phyloP scores from a whole-genome alignment of 805 yeast genomes.

The Candida multigemmis region DNA sequence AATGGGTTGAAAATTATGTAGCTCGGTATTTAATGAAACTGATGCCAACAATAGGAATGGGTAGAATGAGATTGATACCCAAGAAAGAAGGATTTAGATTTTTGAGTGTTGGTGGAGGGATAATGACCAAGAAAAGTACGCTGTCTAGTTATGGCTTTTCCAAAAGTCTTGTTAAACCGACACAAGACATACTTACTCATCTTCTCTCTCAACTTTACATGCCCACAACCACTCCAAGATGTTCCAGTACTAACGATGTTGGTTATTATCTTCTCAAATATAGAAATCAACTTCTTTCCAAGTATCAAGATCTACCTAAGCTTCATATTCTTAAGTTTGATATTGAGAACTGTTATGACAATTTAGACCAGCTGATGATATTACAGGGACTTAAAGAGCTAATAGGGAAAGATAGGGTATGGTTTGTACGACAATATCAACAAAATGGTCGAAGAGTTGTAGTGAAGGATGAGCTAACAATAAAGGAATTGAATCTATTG shows the following conservation, averaged over 20 bases:
- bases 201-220: too few relatives aligned
- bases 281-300: constrained; percentile 11
- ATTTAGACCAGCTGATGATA: constrained; percentile 43
- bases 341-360: constrained; percentile 68
- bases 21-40: constrained; percentile 10
- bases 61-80: constrained; percentile 42
- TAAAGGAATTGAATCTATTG: too few relatives aligned
- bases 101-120: constrained; percentile 33
- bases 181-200: constrained; percentile 5
- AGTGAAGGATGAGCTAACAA: too few relatives aligned
- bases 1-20: constrained; percentile 36
- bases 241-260: constrained; percentile 39
- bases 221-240: too few relatives aligned
- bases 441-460: too few relatives aligned
- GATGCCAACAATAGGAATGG: background rate
- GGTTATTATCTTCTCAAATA: constrained; percentile 28
- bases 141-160: too few relatives aligned
- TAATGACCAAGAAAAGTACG: constrained; percentile 6
- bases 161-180: constrained; percentile 4
- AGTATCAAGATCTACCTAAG: constrained; percentile 16
- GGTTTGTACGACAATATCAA: too few relatives aligned
- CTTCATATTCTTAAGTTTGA: constrained; percentile 64
- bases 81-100: constrained; percentile 50
- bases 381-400: constrained; percentile 20
- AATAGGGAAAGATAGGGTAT: constrained; percentile 12